Evolutionary conservation across 495 filamentous ascomycete species (phyloP), one percentile per base, ranked within the genome.

Genomic region (Penicillium waksmanii): DNA sequence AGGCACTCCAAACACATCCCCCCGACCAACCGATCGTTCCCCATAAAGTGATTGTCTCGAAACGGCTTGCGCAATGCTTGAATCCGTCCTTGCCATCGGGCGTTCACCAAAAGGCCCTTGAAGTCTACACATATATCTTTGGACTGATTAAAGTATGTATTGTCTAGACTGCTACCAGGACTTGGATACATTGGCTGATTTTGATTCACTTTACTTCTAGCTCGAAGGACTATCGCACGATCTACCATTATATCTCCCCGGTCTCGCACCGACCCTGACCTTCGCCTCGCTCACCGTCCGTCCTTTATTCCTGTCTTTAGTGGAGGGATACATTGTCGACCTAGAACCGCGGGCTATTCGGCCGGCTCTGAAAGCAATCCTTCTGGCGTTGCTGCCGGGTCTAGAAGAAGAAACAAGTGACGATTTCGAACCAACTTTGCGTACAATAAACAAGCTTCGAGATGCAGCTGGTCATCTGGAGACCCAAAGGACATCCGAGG

Each of bases 51-150:
- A 79, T 87, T 44, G 90, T 98, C 64, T 89, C 95, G 66, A 95
- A 93, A 70, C 89, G 94, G 52, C 80, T 99, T 19, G 90, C 96
- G 27, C 95, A 98, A 82, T 98, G 95, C 63, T 80, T 99, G 62
- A 95, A 97, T 68, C 93, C 96, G 35, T 87, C 88, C 2, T 78
- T 99, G 40, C 95, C 95, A 33, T 96, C 95, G 0, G 95, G 96
- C 19, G 95, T 99, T n/a, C 95, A 99, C 77, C 96, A 98, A 69
- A 98, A 98, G 69, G 87, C 95, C 4, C 82, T 99, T 31, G 95
- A 98, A 72, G 92, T 98, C 34, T 98, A 98, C 72, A 83, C 77
- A 8, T 92, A 91, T 63, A 88, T 98, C 57, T 99, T 99, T 63
- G 74, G 70, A 35, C 55, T 75, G 44, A 74, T 80, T 9, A 74